Conservation (phyloP, 169 alveolate species). For the Theileria equi region DNA sequence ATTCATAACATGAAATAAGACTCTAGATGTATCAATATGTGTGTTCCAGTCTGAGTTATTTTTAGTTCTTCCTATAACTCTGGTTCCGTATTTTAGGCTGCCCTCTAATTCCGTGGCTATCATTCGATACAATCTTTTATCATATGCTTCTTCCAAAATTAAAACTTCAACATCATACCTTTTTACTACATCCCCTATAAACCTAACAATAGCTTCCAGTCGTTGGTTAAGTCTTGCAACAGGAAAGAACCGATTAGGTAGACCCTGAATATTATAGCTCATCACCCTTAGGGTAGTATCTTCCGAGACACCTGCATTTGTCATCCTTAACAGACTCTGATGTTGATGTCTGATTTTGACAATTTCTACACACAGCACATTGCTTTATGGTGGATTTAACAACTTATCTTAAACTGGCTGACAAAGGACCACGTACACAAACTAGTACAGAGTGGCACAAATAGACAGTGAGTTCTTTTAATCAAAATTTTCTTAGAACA, state of each 20-base stretch:
- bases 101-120: conserved; percentile 14
- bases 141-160: conserved; percentile 64
- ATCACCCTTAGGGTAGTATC: conserved; percentile 19
- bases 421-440: too few relatives aligned
- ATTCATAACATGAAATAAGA: background rate
- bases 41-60: background rate
- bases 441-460: too few relatives aligned
- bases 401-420: too few relatives aligned
- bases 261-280: conserved; percentile 71
- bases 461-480: too few relatives aligned
- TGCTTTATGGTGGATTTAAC: too few relatives aligned
- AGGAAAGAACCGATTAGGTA: conserved; percentile 33
- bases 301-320: too few relatives aligned
- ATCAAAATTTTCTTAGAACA: too few relatives aligned
- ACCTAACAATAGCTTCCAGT: conserved; percentile 5
- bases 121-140: conserved; percentile 5
- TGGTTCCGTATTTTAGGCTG: conserved; percentile 51
- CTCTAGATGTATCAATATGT: background rate
- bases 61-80: conserved; percentile 18
- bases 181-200: conserved; percentile 27
- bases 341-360: background rate
- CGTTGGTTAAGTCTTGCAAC: conserved; percentile 5
- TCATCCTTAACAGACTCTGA: background rate
- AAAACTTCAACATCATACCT: conserved; percentile 59
- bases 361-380: background rate